phyloP scores from a whole-genome alignment of 202 grass and related monocot species.

The Brachypodium distachyon region DNA sequence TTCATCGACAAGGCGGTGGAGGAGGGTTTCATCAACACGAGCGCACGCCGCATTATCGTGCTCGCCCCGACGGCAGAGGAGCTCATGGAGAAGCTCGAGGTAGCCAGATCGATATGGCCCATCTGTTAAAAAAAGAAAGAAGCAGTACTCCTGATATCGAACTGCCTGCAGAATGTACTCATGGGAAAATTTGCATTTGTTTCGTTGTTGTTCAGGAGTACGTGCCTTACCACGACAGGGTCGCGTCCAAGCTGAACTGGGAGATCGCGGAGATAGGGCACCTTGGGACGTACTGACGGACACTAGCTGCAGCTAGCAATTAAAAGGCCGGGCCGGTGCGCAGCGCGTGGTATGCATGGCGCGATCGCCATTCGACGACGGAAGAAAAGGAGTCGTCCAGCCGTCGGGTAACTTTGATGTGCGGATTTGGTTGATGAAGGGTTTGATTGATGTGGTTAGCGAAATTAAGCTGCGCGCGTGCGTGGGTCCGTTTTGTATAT shows the following conservation, averaged over 20 bases:
- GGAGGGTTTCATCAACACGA: constrained; percentile 77
- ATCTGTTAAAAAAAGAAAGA: too few relatives aligned
- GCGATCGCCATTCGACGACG: neutral
- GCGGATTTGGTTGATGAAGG: neutral
- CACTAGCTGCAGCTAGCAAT: neutral
- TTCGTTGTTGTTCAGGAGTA: constrained; percentile 44
- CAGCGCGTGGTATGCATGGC: neutral
- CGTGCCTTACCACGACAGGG: constrained; percentile 71
- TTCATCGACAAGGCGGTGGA: constrained; percentile 97
- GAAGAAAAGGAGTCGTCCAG: neutral
- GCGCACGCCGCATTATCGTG: constrained; percentile 77
- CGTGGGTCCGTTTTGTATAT: constrained; percentile 30
- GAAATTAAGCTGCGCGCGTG: neutral
- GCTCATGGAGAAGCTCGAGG: constrained; percentile 85
- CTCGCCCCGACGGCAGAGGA: constrained; percentile 64
- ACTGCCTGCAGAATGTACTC: too few relatives aligned
- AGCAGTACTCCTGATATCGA: too few relatives aligned
- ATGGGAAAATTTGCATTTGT: neutral
- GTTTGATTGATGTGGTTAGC: neutral
- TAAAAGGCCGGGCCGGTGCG: neutral
- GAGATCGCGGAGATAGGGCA: constrained; percentile 52
- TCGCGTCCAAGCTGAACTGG: constrained; percentile 73
- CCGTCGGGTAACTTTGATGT: neutral
- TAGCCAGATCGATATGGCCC: neutral
- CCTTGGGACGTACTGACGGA: constrained; percentile 33